Evolutionary conservation across 306 rosid species (phyloP).

Genomic region (Albizia julibrissin): DNA sequence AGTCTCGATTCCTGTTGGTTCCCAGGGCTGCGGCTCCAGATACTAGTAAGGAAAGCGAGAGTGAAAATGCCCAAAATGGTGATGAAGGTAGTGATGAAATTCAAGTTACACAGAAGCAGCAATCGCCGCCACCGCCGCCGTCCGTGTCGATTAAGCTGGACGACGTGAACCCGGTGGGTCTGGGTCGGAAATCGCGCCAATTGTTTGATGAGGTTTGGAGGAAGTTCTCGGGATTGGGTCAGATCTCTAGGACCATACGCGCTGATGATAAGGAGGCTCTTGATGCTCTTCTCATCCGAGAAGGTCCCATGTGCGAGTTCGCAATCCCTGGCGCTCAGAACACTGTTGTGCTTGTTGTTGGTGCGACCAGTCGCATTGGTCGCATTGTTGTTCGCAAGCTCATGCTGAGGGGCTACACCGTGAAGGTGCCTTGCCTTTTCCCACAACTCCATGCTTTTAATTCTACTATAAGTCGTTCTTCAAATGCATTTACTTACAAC

Average conservation of each 20-base stretch:
- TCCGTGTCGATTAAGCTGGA: slow-evolving; percentile 61
- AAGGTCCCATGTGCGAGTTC: slow-evolving; percentile 94
- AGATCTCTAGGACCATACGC: slow-evolving; percentile 80
- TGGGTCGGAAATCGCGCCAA: slow-evolving; percentile 83
- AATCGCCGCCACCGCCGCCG: slow-evolving; percentile 32
- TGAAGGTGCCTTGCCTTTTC: slow-evolving; percentile 52
- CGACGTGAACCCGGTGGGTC: slow-evolving; percentile 91
- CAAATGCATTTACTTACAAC: background rate
- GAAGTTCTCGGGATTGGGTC: slow-evolving; percentile 90
- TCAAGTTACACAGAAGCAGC: slow-evolving; percentile 20
- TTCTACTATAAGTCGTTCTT: background rate
- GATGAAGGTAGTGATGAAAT: slow-evolving; percentile 7
- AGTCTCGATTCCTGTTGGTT: slow-evolving; percentile 6
- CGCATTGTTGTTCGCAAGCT: slow-evolving; percentile 91
- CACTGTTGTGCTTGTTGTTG: slow-evolving; percentile 87
- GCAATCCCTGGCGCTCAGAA: slow-evolving; percentile 92
- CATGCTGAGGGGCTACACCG: slow-evolving; percentile 87
- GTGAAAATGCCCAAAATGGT: slow-evolving; percentile 15
- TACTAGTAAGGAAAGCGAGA: slow-evolving; percentile 35
- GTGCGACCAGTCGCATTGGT: slow-evolving; percentile 90
- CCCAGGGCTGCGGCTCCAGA: slow-evolving; percentile 35
- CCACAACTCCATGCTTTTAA: background rate
- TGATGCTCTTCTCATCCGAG: slow-evolving; percentile 77
- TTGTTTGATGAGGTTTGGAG: slow-evolving; percentile 94
- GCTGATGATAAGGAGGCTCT: slow-evolving; percentile 71